Percentiles rank a stretch among this genome's conserved stretches.
Evolutionary conservation across 208 protist genomes (phyloP).

Genomic region (Phytomonas francai): DNA sequence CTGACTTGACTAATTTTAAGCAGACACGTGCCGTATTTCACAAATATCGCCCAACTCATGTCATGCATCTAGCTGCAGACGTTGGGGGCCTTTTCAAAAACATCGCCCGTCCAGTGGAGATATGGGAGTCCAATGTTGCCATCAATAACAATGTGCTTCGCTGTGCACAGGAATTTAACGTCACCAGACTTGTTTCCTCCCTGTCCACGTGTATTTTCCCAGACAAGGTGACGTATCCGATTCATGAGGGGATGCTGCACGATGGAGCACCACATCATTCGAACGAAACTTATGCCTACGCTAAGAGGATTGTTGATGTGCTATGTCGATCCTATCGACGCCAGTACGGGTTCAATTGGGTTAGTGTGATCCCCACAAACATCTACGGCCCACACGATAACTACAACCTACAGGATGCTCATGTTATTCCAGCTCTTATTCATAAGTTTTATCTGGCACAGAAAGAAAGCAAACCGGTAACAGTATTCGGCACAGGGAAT

Average conservation of each 20-base stretch:
- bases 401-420: conserved; percentile 69
- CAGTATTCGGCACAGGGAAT: conserved; percentile 85
- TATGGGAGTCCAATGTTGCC: conserved; percentile 33
- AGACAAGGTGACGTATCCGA: conserved; percentile 90
- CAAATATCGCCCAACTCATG: conserved; percentile 85
- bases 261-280: conserved; percentile 84
- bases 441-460: conserved; percentile 90
- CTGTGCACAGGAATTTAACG: conserved; percentile 33
- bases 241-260: conserved; percentile 90
- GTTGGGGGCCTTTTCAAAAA: conserved; percentile 92
- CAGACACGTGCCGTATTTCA: conserved; percentile 58
- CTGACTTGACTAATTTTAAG: conserved; percentile 58
- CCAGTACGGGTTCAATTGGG: conserved; percentile 80
- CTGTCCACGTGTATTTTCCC: conserved; percentile 87
- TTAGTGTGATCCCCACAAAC: conserved; percentile 93
- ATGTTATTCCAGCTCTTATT: conserved; percentile 91
- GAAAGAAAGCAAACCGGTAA: conserved; percentile 52
- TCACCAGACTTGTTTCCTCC: conserved; percentile 12
- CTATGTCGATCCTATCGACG: conserved; percentile 65
- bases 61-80: conserved; percentile 89
- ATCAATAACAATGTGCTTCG: conserved; percentile 93
- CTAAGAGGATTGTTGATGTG: conserved; percentile 94
- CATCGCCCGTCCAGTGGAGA: conserved; percentile 83
- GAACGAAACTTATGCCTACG: conserved; percentile 91
- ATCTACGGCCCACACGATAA: conserved; percentile 92